Evolutionary conservation across 2,329 filamentous ascomycete species (phyloP).

Genomic region (Trichoderma lentiforme): DNA sequence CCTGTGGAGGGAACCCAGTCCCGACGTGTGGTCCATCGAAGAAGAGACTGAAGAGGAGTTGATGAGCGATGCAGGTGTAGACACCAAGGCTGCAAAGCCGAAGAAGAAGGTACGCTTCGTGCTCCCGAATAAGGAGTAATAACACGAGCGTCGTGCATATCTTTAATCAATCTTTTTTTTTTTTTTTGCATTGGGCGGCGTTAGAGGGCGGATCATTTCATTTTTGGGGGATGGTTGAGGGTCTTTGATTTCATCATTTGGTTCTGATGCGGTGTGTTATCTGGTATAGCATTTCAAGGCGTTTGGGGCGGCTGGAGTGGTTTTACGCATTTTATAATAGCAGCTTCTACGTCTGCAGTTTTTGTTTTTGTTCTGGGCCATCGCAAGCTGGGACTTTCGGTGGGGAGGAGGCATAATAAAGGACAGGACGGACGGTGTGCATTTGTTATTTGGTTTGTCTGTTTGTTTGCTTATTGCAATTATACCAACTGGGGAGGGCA

Average conservation of each 20-base stretch:
- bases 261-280: not conserved
- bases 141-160: not conserved
- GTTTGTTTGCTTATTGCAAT: not conserved
- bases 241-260: slow-evolving; percentile 16
- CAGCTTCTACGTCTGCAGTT: not conserved
- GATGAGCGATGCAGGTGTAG: slow-evolving; percentile 32
- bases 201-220: slow-evolving; percentile 6
- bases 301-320: not conserved
- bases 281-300: slow-evolving; percentile 2
- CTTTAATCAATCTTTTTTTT: not conserved
- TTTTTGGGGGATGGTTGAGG: not conserved
- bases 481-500: not conserved
- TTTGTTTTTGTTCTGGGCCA: not conserved
- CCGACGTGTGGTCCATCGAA: slow-evolving; percentile 58
- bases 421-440: not conserved
- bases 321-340: not conserved
- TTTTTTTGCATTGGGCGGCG: slow-evolving; percentile 26
- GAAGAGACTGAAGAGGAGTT: slow-evolving; percentile 56
- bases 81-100: slow-evolving; percentile 44
- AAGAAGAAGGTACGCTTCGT: slow-evolving; percentile 57
- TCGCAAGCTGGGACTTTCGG: not conserved
- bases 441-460: not conserved
- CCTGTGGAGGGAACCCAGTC: slow-evolving; percentile 56
- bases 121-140: slow-evolving; percentile 43
- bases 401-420: not conserved